Evolutionary conservation across 768 basidiomycete genomes (phyloP).

Genomic region (Termitomyces sp.): DNA sequence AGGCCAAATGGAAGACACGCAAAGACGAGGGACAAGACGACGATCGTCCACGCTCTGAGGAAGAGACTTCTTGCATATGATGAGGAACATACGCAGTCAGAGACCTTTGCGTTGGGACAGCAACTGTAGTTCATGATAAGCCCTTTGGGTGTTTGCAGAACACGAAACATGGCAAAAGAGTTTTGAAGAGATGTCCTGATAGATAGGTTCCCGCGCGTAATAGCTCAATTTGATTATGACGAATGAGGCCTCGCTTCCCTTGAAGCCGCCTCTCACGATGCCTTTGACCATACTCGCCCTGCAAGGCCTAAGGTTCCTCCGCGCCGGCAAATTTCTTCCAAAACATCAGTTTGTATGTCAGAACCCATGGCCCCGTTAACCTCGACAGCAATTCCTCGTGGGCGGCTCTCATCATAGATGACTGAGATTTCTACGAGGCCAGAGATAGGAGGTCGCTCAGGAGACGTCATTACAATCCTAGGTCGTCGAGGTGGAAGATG

Average conservation of each 20-base stretch:
- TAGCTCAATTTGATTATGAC: too few relatives aligned
- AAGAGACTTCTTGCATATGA: background rate
- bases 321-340: conserved; percentile 70
- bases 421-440: conserved; percentile 65
- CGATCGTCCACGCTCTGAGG: background rate
- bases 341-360: conserved; percentile 44
- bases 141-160: background rate
- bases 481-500: conserved; percentile 35
- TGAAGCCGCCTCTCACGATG: conserved; percentile 15
- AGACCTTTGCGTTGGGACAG: background rate
- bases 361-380: conserved; percentile 53
- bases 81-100: background rate
- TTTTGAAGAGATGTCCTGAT: background rate
- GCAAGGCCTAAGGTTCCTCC: conserved; percentile 68
- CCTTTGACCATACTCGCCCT: conserved; percentile 58
- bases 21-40: background rate
- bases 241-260: background rate
- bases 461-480: conserved; percentile 60
- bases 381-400: conserved; percentile 53
- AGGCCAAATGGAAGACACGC: background rate
- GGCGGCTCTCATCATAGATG: conserved; percentile 49
- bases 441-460: conserved; percentile 58
- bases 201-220: background rate
- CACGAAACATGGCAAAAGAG: background rate
- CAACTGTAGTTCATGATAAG: background rate